Conservation (phyloP, 805 yeast genomes). For the Pichia membranifaciens region DNA sequence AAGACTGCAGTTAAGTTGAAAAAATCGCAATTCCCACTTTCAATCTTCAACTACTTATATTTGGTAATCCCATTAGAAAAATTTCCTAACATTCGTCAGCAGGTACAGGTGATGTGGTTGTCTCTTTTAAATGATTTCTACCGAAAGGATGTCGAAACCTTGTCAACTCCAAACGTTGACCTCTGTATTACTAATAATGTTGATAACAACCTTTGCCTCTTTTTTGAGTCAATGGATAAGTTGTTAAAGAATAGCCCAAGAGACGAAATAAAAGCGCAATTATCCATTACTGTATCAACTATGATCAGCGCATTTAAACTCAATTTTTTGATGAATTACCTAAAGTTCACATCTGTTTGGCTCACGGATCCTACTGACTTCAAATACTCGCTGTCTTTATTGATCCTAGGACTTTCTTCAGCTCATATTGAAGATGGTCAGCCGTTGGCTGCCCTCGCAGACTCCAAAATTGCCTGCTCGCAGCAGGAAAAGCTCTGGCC, state of each 20-base stretch:
- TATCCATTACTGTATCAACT: constrained; percentile 23
- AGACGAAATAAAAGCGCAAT: constrained; percentile 20
- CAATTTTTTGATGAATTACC: constrained; percentile 22
- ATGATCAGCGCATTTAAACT: constrained; percentile 22
- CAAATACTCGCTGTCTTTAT: constrained; percentile 18
- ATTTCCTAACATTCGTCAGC: constrained; percentile 18
- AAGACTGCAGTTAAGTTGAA: constrained; percentile 31
- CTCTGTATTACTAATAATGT: constrained; percentile 35
- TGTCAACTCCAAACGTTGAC: constrained; percentile 35
- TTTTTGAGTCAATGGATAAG: constrained; percentile 27
- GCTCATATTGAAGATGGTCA: constrained; percentile 2
- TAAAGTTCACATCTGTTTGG: constrained; percentile 21
- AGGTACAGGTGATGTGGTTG: constrained; percentile 37
- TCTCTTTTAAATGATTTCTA: constrained; percentile 33
- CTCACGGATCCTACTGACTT: constrained; percentile 14
- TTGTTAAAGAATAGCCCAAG: constrained; percentile 17
- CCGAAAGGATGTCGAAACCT: constrained; percentile 14
- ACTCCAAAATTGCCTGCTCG: constrained; percentile 14
- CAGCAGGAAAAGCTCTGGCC: constrained; percentile 19
- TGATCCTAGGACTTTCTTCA: constrained; percentile 14
- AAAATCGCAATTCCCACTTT: constrained; percentile 38
- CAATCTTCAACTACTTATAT: constrained; percentile 39
- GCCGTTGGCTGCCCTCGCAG: constrained; percentile 4
- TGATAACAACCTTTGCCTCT: constrained; percentile 38
- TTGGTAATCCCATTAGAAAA: constrained; percentile 19